Percentiles rank a stretch among this genome's conserved stretches.
These are phyloP conservation scores for Hyphodiscus sp. DNA, from an alignment of 2,329 filamentous ascomycete species.

Conservation along the genomic window DNA sequence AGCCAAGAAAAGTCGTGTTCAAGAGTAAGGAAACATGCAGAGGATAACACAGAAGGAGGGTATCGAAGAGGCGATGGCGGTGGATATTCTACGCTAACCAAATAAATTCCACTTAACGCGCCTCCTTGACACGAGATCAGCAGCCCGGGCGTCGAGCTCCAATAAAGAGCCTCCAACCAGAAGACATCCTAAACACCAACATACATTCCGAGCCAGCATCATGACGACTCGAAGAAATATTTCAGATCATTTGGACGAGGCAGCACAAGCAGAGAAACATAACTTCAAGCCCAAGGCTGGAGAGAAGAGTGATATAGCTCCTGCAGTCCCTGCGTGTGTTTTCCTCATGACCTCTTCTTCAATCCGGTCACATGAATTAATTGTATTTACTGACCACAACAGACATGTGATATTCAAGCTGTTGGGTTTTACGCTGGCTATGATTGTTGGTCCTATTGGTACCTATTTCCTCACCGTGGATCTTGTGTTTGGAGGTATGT, in stretches of 20 bases:
- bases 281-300: constrained; percentile 35
- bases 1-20: background rate
- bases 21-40: background rate
- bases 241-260: constrained; percentile 57
- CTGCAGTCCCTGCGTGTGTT: constrained; percentile 74
- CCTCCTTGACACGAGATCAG: constrained; percentile 6
- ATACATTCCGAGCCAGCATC: constrained; percentile 19
- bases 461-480: constrained; percentile 82
- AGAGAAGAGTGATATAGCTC: constrained; percentile 66
- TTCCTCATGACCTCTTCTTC: background rate
- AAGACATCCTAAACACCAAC: background rate
- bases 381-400: constrained; percentile 1
- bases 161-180: background rate
- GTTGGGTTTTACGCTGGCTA: constrained; percentile 81
- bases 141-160: background rate
- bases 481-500: constrained; percentile 67
- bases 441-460: constrained; percentile 81
- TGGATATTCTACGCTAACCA: background rate
- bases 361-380: constrained; percentile 1
- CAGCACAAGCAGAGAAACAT: constrained; percentile 50
- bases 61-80: background rate
- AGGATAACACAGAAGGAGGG: background rate
- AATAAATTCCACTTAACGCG: constrained; percentile 1
- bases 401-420: constrained; percentile 87
- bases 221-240: constrained; percentile 69